Conservation (phyloP, 352 stramenopile genomes). For the Pythium chondricola region DNA sequence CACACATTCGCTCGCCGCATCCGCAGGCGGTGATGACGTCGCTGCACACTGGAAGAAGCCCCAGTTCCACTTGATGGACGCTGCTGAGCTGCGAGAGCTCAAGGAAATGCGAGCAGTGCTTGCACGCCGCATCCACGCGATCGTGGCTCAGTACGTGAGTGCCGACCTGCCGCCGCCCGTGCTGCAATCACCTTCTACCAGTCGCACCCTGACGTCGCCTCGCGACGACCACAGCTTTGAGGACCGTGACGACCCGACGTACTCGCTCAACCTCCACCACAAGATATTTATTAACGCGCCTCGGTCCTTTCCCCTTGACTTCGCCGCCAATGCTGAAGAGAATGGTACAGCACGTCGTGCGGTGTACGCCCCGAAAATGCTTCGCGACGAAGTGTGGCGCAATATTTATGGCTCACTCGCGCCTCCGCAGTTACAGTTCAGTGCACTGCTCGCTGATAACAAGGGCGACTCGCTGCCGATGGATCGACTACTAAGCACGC, state of each 20-base stretch:
- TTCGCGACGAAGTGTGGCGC: slow-evolving; percentile 62
- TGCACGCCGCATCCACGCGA: slow-evolving; percentile 54
- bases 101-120: slow-evolving; percentile 49
- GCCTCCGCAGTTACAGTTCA: slow-evolving; percentile 45
- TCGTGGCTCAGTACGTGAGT: slow-evolving; percentile 61
- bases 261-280: slow-evolving; percentile 67
- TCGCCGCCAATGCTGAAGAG: slow-evolving; percentile 37
- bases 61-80: slow-evolving; percentile 73
- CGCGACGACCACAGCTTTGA: slow-evolving; percentile 33
- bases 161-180: slow-evolving; percentile 57
- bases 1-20: slow-evolving; percentile 28
- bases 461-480: slow-evolving; percentile 62
- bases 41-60: slow-evolving; percentile 60
- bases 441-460: slow-evolving; percentile 48
- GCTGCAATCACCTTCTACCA: slow-evolving; percentile 49
- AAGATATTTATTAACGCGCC: slow-evolving; percentile 83
- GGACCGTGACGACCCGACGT: slow-evolving; percentile 21
- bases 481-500: slow-evolving; percentile 48
- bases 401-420: slow-evolving; percentile 64
- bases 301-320: slow-evolving; percentile 55
- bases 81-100: slow-evolving; percentile 37
- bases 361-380: slow-evolving; percentile 67
- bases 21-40: slow-evolving; percentile 34
- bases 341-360: slow-evolving; percentile 30
- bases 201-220: slow-evolving; percentile 19